These are phyloP conservation scores for Podila horticola DNA, from an alignment of 192 early-diverging fungal species.

Conservation along the genomic window DNA sequence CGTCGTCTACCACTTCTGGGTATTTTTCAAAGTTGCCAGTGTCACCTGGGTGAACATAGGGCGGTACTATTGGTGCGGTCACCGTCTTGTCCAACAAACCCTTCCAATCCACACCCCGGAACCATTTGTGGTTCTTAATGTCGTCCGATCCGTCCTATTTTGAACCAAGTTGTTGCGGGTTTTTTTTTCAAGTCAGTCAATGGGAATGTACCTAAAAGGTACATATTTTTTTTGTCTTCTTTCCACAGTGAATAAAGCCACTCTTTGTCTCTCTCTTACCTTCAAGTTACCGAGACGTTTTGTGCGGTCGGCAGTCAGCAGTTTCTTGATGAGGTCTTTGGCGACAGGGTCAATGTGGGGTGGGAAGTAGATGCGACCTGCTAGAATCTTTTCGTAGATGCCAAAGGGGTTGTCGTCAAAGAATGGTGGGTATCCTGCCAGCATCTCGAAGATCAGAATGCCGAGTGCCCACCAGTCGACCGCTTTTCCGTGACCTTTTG, in stretches of 20 bases:
- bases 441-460: conserved; percentile 98
- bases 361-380: conserved; percentile 90
- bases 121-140: conserved; percentile 96
- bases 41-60: conserved; percentile 89
- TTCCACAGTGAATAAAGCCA: neutral
- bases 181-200: neutral
- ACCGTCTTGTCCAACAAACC: conserved; percentile 80
- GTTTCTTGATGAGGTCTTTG: conserved; percentile 90
- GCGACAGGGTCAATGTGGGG: conserved; percentile 86
- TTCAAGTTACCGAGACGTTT: conserved; percentile 95
- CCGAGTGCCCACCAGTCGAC: conserved; percentile 99
- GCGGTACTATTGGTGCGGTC: conserved; percentile 91
- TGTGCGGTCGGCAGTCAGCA: conserved; percentile 91
- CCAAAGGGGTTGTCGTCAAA: conserved; percentile 98
- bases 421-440: conserved; percentile 97
- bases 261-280: conserved; percentile 46
- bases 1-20: conserved; percentile 81
- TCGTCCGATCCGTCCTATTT: conserved; percentile 85
- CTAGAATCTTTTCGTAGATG: conserved; percentile 99
- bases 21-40: conserved; percentile 99
- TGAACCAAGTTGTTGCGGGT: neutral
- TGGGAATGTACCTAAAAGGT: neutral
- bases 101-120: conserved; percentile 92
- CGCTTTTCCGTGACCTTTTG: conserved; percentile 95
- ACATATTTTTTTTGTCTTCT: no score